phyloP scores from a whole-genome alignment of 176 grass and related monocot species.

The Rhynchospora breviuscula region DNA sequence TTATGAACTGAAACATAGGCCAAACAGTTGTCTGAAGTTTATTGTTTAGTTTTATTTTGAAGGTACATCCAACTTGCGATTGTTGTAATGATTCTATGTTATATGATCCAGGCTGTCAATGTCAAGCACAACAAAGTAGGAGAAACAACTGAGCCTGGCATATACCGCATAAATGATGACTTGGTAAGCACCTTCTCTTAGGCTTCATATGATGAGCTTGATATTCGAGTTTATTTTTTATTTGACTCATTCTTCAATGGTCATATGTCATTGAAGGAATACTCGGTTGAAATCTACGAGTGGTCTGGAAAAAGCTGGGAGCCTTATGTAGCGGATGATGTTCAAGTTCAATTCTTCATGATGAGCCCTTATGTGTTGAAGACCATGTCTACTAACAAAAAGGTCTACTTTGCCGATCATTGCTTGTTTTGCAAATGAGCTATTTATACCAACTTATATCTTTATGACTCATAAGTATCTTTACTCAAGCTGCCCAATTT shows the following conservation, averaged over 20 bases:
- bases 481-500: background rate
- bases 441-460: conserved; percentile 30
- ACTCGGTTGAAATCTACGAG: conserved; percentile 96
- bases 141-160: conserved; percentile 76
- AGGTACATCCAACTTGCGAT: background rate
- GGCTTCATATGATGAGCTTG: background rate
- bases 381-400: conserved; percentile 64
- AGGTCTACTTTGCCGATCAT: conserved; percentile 26
- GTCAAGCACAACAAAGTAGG: conserved; percentile 78
- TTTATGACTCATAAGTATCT: background rate
- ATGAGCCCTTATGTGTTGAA: conserved; percentile 99
- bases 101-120: conserved; percentile 54
- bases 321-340: conserved; percentile 91
- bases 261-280: conserved; percentile 59
- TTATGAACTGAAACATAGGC: background rate
- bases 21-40: background rate
- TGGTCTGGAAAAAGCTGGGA: conserved; percentile 97
- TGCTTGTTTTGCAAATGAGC: conserved; percentile 4
- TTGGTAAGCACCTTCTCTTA: conserved; percentile 57
- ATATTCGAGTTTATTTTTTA: background rate
- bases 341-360: conserved; percentile 99
- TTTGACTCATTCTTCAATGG: background rate
- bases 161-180: conserved; percentile 97
- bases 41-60: background rate
- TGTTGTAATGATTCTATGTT: background rate